phyloP scores from a whole-genome alignment of 192 early-diverging fungal species.

The Funneliformis mosseae region DNA sequence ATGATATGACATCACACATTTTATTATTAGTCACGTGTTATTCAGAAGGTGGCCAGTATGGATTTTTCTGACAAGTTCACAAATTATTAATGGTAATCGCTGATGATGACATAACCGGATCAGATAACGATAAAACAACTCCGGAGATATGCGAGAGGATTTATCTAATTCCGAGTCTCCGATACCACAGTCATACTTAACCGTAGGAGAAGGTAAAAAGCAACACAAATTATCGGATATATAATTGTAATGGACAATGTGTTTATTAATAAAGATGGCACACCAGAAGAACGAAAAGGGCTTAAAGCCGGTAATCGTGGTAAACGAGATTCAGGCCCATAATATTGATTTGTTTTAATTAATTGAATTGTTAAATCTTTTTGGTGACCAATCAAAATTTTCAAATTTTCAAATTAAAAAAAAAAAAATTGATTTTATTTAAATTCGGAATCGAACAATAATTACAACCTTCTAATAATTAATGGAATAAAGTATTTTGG shows the following conservation, averaged over 20 bases:
- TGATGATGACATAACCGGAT: slow-evolving; percentile 91
- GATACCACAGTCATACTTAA: too few relatives aligned
- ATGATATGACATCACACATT: slow-evolving; percentile 46
- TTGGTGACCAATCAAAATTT: too few relatives aligned
- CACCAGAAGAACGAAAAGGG: slow-evolving; percentile 62
- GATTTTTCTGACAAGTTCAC: slow-evolving; percentile 83
- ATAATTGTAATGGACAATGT: slow-evolving; percentile 58
- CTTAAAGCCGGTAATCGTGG: slow-evolving; percentile 78
- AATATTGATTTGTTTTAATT: too few relatives aligned
- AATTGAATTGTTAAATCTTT: too few relatives aligned
- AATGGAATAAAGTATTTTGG: too few relatives aligned
- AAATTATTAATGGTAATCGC: slow-evolving; percentile 87
- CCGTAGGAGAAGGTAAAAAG: slow-evolving; percentile 81
- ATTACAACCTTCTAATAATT: too few relatives aligned
- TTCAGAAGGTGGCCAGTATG: slow-evolving; percentile 85
- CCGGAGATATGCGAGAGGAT: slow-evolving; percentile 78
- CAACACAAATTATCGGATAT: slow-evolving; percentile 83
- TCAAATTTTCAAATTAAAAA: too few relatives aligned
- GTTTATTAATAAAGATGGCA: slow-evolving; percentile 79
- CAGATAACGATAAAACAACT: slow-evolving; percentile 71
- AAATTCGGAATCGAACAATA: too few relatives aligned
- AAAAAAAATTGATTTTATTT: too few relatives aligned
- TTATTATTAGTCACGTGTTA: slow-evolving; percentile 90
- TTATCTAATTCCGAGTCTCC: slow-evolving; percentile 62
- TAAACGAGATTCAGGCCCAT: slow-evolving; percentile 96